Base-by-base conservation (phyloP, 176 grass and related monocot species). In the Elaeis guineensis region DNA sequence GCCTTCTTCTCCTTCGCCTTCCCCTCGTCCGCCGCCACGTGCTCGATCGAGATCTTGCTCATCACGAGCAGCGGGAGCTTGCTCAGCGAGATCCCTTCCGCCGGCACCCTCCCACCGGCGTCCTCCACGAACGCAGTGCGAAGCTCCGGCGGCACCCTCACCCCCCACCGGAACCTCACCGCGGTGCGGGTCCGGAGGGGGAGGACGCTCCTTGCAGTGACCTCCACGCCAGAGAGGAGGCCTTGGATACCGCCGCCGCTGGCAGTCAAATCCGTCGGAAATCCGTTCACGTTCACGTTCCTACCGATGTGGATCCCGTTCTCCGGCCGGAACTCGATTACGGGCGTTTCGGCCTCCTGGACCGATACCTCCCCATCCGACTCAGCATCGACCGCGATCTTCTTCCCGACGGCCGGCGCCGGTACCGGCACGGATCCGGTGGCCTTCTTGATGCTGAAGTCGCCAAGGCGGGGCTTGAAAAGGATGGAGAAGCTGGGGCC, bases 361-460 rank as follows among this genome's bases (percentile, higher is more conserved):
- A 12, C 23, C 5, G 25, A 61, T 8, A 23, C 44, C 21, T 72
- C 57, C 17, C 24, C 57, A 17, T 72, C 29, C 48, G 18, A 5
- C 18, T 39, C 26, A 6, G 11, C 58, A 22, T 7, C 14, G 51
- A 49, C 23, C 15, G 18, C 50, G 19, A 25, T 16, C 21, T 51
- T 28, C 22, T 20, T 25, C 12, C 17, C 22, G 58, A 3, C 55
- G 18, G 55, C 6, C 8, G 17, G 23, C 6, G 51, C 16, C 17
- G 50, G 3, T 2, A 17, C 16, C 17, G 50, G 3, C 0, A 17
- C n/a, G 6, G 70, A 72, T 16, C 49, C n/a, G 49, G 50, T 21
- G 58, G 70, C 24, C 26, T 72, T 72, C 29, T 54, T 72, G 50
- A 72, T 16, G 51, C 59, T 9, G 70, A 72, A 72, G 50, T 72